Conservation (phyloP, 208 protist genomes). For the Wallacemonas collosoma region DNA sequence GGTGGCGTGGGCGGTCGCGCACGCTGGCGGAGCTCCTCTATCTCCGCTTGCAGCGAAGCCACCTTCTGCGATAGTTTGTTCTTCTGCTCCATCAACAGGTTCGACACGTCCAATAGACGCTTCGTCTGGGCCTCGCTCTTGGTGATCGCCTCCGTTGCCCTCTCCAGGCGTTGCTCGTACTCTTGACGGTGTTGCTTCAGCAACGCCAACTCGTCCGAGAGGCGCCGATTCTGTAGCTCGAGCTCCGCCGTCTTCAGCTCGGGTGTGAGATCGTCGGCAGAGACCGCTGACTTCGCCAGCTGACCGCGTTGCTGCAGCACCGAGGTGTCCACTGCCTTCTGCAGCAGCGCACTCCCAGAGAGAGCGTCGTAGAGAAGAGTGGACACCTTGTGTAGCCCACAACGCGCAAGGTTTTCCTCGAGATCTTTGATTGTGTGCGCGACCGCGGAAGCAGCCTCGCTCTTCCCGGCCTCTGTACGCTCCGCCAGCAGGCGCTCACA, state of each 20-base stretch:
- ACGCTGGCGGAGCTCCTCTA: conserved; percentile 15
- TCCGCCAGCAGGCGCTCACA: not conserved
- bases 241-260: conserved; percentile 10
- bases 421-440: conserved; percentile 10
- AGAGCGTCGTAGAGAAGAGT: conserved; percentile 13
- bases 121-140: conserved; percentile 35
- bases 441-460: not conserved
- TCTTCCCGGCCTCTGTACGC: not conserved
- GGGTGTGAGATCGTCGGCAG: not conserved
- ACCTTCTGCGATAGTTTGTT: conserved; percentile 30
- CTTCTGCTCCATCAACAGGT: conserved; percentile 43
- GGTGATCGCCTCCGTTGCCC: conserved; percentile 12
- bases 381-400: conserved; percentile 12
- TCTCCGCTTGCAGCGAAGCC: conserved; percentile 21
- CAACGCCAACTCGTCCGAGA: conserved; percentile 21
- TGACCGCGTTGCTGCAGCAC: not conserved
- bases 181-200: conserved; percentile 25
- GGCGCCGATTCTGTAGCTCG: not conserved
- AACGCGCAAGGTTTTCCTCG: conserved; percentile 8
- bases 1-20: not conserved
- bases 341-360: not conserved
- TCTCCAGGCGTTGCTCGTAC: conserved; percentile 30
- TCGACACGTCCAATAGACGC: conserved; percentile 41
- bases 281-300: not conserved
- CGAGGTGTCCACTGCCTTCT: conserved; percentile 2